A percentile compares a stretch with the other conserved stretches of the same genome.
These are phyloP conservation scores for Solanum hybrid DNA, from an alignment of 305 asterid species.

Conservation along the genomic window DNA sequence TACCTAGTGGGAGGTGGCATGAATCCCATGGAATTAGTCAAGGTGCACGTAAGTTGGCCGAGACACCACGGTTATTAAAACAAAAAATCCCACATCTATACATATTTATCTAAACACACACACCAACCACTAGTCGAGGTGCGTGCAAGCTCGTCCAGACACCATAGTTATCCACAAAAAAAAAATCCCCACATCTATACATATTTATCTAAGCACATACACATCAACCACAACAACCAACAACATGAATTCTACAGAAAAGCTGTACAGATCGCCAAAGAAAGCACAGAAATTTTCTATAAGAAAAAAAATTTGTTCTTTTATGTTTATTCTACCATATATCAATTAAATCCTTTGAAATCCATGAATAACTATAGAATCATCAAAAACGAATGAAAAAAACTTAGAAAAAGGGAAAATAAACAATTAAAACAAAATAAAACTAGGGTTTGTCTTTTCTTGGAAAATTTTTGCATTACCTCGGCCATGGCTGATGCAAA, in stretches of 20 bases:
- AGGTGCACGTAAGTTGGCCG: not conserved
- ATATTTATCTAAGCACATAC: not conserved
- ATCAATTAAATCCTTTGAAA: not conserved
- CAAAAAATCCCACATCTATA: not conserved
- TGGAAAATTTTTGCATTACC: not conserved
- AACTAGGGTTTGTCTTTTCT: not conserved
- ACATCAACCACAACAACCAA: not conserved
- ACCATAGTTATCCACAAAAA: not conserved
- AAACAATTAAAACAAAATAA: not conserved
- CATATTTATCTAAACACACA: not conserved
- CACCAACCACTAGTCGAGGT: not conserved
- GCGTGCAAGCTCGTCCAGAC: not conserved
- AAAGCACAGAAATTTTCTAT: not conserved
- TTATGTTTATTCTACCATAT: not conserved
- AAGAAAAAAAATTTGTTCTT: not conserved
- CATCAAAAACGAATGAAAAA: not conserved
- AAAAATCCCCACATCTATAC: not conserved
- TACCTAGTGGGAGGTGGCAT: not conserved
- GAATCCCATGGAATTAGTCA: not conserved
- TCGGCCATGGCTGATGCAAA: conserved; percentile 10
- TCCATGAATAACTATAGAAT: not conserved
- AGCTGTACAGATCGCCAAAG: not conserved
- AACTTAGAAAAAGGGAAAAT: not conserved
- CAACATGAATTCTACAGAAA: not conserved
- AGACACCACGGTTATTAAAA: not conserved